Base-by-base conservation (phyloP, 2,329 filamentous ascomycete species). In the Xylariales sp. region DNA sequence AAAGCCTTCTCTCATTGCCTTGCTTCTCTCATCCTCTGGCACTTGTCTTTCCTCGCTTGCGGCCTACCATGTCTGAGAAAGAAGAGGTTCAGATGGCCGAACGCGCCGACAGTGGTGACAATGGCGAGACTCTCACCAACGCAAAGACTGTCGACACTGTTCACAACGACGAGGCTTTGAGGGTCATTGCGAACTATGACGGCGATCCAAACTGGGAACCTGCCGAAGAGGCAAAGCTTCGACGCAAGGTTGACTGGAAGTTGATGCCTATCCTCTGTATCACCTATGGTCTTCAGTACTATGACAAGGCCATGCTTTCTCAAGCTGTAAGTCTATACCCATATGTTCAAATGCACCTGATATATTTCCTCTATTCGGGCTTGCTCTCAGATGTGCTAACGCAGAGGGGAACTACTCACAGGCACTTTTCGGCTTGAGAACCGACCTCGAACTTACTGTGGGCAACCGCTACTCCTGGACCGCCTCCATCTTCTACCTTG, bases 261-360 rank as follows among this genome's bases (percentile, higher is more conserved):
- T 51, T 73, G 1, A 60, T 71, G 55, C 65, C 69, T 1, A 59
- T 74, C 13, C 56, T 73, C 0, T 69, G 65, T 39, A 46, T 61
- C 6, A 70, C 67, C 0, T 71, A 69, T 41, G 61, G 56, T 0
- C 51, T 72, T 14, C 66, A 70, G 44, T 72, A 70, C 40, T 70
- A 70, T 30, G 69, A 72, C 44, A 72, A 75, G 48, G 69, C 70
- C 3, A 74, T 76, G 66, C 52, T 77, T 13, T 68, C 63, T 1
- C 71, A 76, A 46, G 73, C 73, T 31, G 70, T 70, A 50, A 40
- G 55, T 48, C 8, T 27, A 18, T 25, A 20, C 31, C 20, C 8
- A 17, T 20, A 44, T 14, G 39, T 11, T 28, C 35, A 12, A 30
- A 30, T n/a, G n/a, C n/a, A n/a, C n/a, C n/a, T n/a, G n/a, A n/a